Evolutionary conservation across 2,329 filamentous ascomycete species (phyloP).

Genomic region (Penicillium sp.): DNA sequence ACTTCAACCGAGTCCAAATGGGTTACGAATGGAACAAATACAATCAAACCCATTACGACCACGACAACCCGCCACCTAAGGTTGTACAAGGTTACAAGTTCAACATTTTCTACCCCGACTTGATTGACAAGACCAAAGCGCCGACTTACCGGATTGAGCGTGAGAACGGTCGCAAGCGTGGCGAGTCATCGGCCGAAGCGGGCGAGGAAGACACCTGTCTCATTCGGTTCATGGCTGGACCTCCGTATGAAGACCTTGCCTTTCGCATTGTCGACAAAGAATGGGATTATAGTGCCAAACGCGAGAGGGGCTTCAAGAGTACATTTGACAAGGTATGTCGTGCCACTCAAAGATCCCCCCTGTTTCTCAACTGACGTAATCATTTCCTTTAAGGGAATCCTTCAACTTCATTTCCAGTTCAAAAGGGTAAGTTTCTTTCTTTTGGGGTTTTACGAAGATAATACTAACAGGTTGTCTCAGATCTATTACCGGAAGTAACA

Average conservation of each 20-base stretch:
- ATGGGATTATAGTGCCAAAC: slow-evolving; percentile 97
- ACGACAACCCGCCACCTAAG: slow-evolving; percentile 95
- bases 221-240: slow-evolving; percentile 91
- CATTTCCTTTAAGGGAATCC: slow-evolving; percentile 65
- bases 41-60: slow-evolving; percentile 98
- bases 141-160: slow-evolving; percentile 95
- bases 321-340: slow-evolving; percentile 89
- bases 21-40: slow-evolving; percentile 99
- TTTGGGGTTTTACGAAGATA: not conserved
- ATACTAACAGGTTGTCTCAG: slow-evolving; percentile 29
- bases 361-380: slow-evolving; percentile 12
- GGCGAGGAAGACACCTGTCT: slow-evolving; percentile 97
- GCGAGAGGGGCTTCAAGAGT: slow-evolving; percentile 90
- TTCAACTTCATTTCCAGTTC: slow-evolving; percentile 97
- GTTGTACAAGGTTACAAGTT: slow-evolving; percentile 99
- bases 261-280: slow-evolving; percentile 98
- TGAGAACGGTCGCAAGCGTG: slow-evolving; percentile 82
- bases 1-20: slow-evolving; percentile 98
- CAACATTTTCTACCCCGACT: slow-evolving; percentile 98
- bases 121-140: slow-evolving; percentile 91
- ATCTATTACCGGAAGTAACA: slow-evolving; percentile 52
- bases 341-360: not conserved
- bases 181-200: slow-evolving; percentile 88
- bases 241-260: slow-evolving; percentile 94
- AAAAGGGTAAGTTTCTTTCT: slow-evolving; percentile 69